phyloP scores from a whole-genome alignment of 2,329 filamentous ascomycete species.

The Arthrobotrys musiformis region DNA sequence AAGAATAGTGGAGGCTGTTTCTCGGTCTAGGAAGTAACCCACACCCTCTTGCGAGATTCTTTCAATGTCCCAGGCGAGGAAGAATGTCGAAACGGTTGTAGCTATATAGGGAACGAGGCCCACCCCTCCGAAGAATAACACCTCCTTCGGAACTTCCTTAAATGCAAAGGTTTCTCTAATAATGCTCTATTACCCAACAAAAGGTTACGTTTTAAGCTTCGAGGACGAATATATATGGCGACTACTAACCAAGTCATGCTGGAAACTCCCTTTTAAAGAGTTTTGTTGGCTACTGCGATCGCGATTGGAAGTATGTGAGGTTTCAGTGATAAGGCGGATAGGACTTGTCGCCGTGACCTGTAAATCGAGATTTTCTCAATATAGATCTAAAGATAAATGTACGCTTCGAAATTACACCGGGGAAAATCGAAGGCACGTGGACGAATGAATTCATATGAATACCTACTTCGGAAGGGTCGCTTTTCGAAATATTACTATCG shows the following conservation, averaged over 20 bases:
- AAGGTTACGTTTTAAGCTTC: slow-evolving; percentile 27
- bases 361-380: not conserved
- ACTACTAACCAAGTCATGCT: slow-evolving; percentile 69
- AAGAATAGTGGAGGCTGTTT: slow-evolving; percentile 77
- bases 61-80: slow-evolving; percentile 84
- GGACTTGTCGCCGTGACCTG: slow-evolving; percentile 56
- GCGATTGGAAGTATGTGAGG: not conserved
- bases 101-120: slow-evolving; percentile 86
- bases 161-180: slow-evolving; percentile 78
- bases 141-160: slow-evolving; percentile 73
- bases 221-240: not conserved
- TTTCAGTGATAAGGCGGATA: slow-evolving; percentile 54
- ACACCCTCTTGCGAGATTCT: slow-evolving; percentile 71
- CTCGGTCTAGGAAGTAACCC: slow-evolving; percentile 73
- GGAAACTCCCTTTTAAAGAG: slow-evolving; percentile 66
- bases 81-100: slow-evolving; percentile 84
- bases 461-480: slow-evolving; percentile 34
- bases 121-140: slow-evolving; percentile 75
- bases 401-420: too few relatives aligned
- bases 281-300: not conserved
- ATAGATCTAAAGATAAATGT: not conserved
- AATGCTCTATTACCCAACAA: slow-evolving; percentile 65
- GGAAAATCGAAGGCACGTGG: too few relatives aligned
- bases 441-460: too few relatives aligned
- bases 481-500: slow-evolving; percentile 45